Evolutionary conservation across 768 basidiomycete species (phyloP).

Genomic region (Naganishia randhawae): DNA sequence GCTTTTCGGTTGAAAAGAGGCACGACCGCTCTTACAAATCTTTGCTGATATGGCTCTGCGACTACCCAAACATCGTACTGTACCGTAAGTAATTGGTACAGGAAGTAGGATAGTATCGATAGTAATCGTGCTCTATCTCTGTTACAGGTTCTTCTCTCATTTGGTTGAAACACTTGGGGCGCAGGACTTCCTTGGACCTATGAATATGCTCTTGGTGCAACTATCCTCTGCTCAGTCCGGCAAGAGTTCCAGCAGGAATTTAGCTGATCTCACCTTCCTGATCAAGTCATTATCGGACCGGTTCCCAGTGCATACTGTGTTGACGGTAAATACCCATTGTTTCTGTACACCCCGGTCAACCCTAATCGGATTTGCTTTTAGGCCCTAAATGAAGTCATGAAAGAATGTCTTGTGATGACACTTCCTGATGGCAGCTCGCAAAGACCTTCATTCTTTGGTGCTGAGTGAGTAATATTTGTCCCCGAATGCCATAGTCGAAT

Average conservation of each 20-base stretch:
- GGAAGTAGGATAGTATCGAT: slow-evolving; percentile 54
- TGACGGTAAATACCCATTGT: not conserved
- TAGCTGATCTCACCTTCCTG: slow-evolving; percentile 9
- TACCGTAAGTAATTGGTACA: slow-evolving; percentile 53
- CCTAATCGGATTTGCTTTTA: slow-evolving; percentile 27
- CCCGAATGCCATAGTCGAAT: not conserved
- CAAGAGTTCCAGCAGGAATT: not conserved
- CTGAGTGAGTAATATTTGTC: slow-evolving; percentile 53
- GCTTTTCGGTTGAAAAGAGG: slow-evolving; percentile 42
- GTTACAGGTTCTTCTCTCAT: slow-evolving; percentile 72
- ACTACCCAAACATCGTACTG: slow-evolving; percentile 86
- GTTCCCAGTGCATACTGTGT: slow-evolving; percentile 12
- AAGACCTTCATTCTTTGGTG: slow-evolving; percentile 13
- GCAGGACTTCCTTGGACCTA: slow-evolving; percentile 71
- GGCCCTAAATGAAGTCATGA: slow-evolving; percentile 13
- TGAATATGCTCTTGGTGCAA: slow-evolving; percentile 68
- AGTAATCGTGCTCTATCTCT: slow-evolving; percentile 44
- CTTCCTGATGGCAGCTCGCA: not conserved
- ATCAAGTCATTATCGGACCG: slow-evolving; percentile 19
- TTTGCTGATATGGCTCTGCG: slow-evolving; percentile 91
- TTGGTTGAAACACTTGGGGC: slow-evolving; percentile 77
- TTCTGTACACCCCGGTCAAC: slow-evolving; percentile 54
- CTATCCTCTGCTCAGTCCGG: not conserved
- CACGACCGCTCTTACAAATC: slow-evolving; percentile 77
- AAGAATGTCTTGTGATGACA: slow-evolving; percentile 1